Conservation (phyloP, 805 yeast species). For the Pichia exigua region DNA sequence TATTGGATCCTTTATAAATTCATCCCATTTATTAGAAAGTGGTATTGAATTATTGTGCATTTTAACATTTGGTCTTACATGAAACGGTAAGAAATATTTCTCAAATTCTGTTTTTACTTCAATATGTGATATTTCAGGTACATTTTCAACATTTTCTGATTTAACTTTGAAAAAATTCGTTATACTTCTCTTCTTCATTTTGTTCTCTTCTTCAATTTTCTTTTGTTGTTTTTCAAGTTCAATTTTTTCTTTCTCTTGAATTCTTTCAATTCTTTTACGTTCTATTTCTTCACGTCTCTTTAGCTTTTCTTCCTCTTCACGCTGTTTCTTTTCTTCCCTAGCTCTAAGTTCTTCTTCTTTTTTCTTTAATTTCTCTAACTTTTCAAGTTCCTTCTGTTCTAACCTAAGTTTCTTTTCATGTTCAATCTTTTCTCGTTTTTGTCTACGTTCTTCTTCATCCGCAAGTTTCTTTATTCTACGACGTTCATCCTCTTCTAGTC, state of each 20-base stretch:
- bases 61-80: slow-evolving; percentile 20
- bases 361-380: slow-evolving; percentile 8
- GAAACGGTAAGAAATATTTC: slow-evolving; percentile 25
- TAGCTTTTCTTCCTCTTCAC: slow-evolving; percentile 11
- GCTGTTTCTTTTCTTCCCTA: slow-evolving; percentile 1
- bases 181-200: slow-evolving; percentile 26
- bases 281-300: slow-evolving; percentile 13
- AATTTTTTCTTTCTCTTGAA: slow-evolving; percentile 10
- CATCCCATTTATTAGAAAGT: slow-evolving; percentile 10
- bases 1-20: not conserved
- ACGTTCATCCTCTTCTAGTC: slow-evolving; percentile 1
- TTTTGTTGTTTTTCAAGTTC: slow-evolving; percentile 26
- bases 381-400: slow-evolving; percentile 20
- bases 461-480: not conserved
- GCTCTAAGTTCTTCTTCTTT: slow-evolving; percentile 1
- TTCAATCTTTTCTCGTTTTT: slow-evolving; percentile 1
- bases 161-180: slow-evolving; percentile 28
- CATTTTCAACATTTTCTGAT: not conserved
- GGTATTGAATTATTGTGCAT: slow-evolving; percentile 3
- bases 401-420: slow-evolving; percentile 9
- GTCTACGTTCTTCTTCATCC: slow-evolving; percentile 4
- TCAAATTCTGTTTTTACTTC: slow-evolving; percentile 14
- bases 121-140: not conserved
- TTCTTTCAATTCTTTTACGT: slow-evolving; percentile 10
- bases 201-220: slow-evolving; percentile 17